A percentile compares a stretch with the other conserved stretches of the same genome.
Conservation (phyloP, 169 alveolate genomes). For the Amoebophrya sp. region DNA sequence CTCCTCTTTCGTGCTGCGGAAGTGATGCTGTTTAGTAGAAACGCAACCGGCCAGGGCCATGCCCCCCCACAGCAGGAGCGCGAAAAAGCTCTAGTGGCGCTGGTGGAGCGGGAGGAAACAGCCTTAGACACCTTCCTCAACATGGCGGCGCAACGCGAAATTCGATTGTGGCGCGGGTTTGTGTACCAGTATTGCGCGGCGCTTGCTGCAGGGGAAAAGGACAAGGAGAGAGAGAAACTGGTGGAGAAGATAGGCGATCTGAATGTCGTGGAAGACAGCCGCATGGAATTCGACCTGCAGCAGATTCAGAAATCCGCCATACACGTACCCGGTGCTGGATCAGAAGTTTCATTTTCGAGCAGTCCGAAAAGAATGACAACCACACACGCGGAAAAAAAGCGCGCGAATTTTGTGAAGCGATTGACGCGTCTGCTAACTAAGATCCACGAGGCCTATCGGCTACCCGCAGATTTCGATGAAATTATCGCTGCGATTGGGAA, state of each 20-base stretch:
- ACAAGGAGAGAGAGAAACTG: neutral
- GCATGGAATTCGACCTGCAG: neutral
- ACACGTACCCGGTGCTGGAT: neutral
- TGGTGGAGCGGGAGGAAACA: too few relatives aligned
- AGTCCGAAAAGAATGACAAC: too few relatives aligned
- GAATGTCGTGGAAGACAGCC: neutral
- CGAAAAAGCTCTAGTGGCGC: too few relatives aligned
- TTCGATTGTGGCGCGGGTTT: too few relatives aligned
- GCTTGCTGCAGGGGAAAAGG: neutral
- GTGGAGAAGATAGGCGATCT: neutral
- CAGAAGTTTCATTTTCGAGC: too few relatives aligned
- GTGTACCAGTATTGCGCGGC: neutral
- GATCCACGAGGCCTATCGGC: neutral
- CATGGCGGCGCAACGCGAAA: too few relatives aligned
- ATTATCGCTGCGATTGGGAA: too few relatives aligned
- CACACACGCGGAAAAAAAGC: neutral
- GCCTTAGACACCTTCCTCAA: too few relatives aligned
- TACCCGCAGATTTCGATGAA: neutral
- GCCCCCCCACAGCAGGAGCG: too few relatives aligned
- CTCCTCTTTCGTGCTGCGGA: too few relatives aligned
- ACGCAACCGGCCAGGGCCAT: too few relatives aligned
- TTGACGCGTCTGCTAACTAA: neutral
- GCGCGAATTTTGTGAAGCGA: neutral
- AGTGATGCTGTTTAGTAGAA: too few relatives aligned
- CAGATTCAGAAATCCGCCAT: neutral